These are phyloP conservation scores for Lithocarpus polystachyus DNA, from an alignment of 306 rosid species.

Conservation along the genomic window DNA sequence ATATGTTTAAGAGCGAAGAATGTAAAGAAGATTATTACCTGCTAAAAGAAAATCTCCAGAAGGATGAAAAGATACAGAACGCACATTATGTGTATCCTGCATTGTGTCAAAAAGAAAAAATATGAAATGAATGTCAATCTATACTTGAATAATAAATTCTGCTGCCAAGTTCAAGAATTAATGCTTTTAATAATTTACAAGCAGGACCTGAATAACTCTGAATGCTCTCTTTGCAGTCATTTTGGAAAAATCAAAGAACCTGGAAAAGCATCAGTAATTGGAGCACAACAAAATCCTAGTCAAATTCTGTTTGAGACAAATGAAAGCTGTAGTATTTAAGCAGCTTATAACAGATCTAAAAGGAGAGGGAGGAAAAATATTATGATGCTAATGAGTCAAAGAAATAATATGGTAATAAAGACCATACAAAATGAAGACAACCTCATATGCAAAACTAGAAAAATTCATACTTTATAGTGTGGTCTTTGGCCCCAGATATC, in stretches of 20 bases:
- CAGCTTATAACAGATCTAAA: slow-evolving; percentile 17
- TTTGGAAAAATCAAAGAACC: slow-evolving; percentile 91
- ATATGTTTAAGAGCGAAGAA: neutral
- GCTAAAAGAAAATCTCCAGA: slow-evolving; percentile 91
- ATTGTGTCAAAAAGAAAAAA: slow-evolving; percentile 10
- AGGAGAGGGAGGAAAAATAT: slow-evolving; percentile 1
- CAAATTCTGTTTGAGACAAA: neutral
- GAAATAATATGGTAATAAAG: neutral
- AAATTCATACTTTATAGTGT: slow-evolving; percentile 70
- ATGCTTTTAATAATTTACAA: slow-evolving; percentile 21
- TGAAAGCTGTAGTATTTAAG: slow-evolving; percentile 4
- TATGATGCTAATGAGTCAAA: neutral
- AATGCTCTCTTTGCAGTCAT: slow-evolving; percentile 83
- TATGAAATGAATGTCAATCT: slow-evolving; percentile 1
- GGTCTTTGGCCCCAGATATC: slow-evolving; percentile 89
- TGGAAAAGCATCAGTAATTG: slow-evolving; percentile 17
- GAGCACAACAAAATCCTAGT: neutral
- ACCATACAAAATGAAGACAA: neutral
- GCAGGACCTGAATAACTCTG: slow-evolving; percentile 82
- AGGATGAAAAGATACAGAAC: slow-evolving; percentile 86
- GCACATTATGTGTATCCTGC: slow-evolving; percentile 95
- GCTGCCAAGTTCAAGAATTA: slow-evolving; percentile 14
- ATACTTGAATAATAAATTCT: slow-evolving; percentile 9
- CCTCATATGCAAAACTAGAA: slow-evolving; percentile 13
- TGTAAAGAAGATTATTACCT: slow-evolving; percentile 42